A percentile compares a stretch with the other conserved stretches of the same genome.
These are phyloP conservation scores for Croton laevigatus DNA, from an alignment of 441 rosid species.

Conservation along the genomic window DNA sequence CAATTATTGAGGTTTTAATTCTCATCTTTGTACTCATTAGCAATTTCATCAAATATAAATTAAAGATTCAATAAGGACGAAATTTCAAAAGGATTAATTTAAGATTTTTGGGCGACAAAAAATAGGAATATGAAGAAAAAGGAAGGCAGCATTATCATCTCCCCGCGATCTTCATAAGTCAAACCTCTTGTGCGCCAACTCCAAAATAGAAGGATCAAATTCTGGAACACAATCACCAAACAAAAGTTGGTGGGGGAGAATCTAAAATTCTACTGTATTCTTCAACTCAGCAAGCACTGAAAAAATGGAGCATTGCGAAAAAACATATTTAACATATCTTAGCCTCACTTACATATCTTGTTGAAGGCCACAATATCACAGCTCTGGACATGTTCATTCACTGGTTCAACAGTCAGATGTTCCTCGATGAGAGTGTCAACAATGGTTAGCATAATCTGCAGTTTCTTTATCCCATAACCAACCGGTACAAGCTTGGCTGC, in stretches of 20 bases:
- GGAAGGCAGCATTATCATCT: not conserved
- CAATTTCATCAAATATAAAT: too few relatives aligned
- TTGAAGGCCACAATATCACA: slow-evolving; percentile 97
- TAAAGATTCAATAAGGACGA: not conserved
- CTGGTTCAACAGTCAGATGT: slow-evolving; percentile 57
- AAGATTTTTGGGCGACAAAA: not conserved
- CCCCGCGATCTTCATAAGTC: not conserved
- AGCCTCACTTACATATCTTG: slow-evolving; percentile 61
- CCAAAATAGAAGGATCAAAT: not conserved
- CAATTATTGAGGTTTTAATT: too few relatives aligned
- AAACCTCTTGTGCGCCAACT: slow-evolving; percentile 1
- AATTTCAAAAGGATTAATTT: not conserved
- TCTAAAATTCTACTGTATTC: not conserved
- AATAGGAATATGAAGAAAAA: not conserved
- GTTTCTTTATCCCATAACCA: slow-evolving; percentile 92
- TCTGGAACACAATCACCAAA: slow-evolving; percentile 19
- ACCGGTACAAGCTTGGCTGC: slow-evolving; percentile 86
- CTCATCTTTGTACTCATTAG: too few relatives aligned
- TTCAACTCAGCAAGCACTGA: not conserved
- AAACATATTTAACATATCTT: not conserved
- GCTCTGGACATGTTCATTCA: slow-evolving; percentile 79
- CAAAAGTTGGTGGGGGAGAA: not conserved
- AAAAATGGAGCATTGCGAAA: not conserved
- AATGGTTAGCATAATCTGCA: slow-evolving; percentile 85
- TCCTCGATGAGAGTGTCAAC: slow-evolving; percentile 80